Conservation (phyloP, 108 stramenopile genomes). For the Phaeodactylum tricornutum region DNA sequence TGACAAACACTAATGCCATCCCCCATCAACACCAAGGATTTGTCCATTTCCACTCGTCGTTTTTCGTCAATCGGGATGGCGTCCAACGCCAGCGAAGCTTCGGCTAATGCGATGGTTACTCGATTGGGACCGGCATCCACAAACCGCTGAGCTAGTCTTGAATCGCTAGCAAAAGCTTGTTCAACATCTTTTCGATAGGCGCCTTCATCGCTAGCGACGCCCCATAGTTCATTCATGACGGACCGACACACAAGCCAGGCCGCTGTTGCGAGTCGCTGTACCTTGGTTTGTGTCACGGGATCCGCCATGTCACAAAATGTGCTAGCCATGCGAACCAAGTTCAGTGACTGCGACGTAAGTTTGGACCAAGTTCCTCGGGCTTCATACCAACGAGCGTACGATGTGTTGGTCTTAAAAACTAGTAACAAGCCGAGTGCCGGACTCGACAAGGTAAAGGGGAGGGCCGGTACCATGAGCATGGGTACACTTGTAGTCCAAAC, state of each 20-base stretch:
- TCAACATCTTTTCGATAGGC: constrained; percentile 1
- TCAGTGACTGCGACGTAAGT: constrained; percentile 29
- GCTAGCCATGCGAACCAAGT: constrained; percentile 1
- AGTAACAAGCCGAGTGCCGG: constrained; percentile 53
- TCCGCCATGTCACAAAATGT: constrained; percentile 1
- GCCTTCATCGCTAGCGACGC: constrained; percentile 34
- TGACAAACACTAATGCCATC: constrained; percentile 29
- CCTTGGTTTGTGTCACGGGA: background rate
- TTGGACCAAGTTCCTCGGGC: constrained; percentile 43
- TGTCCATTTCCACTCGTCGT: constrained; percentile 43
- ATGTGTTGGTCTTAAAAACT: constrained; percentile 61
- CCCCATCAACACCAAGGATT: constrained; percentile 29
- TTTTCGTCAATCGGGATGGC: constrained; percentile 27
- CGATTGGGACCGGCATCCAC: constrained; percentile 18
- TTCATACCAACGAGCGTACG: constrained; percentile 51
- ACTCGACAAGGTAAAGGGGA: constrained; percentile 49
- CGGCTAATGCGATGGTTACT: constrained; percentile 23
- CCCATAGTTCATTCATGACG: constrained; percentile 31
- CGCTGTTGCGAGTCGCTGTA: constrained; percentile 26
- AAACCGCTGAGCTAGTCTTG: constrained; percentile 1
- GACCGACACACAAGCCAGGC: constrained; percentile 30
- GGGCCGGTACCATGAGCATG: constrained; percentile 28
- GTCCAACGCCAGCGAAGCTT: constrained; percentile 25
- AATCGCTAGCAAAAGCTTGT: background rate
- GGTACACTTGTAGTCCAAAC: too few relatives aligned